Evolutionary conservation across 306 rosid species (phyloP), one percentile per base, ranked within the genome.

Genomic region (Elaeagnus macrophylla): DNA sequence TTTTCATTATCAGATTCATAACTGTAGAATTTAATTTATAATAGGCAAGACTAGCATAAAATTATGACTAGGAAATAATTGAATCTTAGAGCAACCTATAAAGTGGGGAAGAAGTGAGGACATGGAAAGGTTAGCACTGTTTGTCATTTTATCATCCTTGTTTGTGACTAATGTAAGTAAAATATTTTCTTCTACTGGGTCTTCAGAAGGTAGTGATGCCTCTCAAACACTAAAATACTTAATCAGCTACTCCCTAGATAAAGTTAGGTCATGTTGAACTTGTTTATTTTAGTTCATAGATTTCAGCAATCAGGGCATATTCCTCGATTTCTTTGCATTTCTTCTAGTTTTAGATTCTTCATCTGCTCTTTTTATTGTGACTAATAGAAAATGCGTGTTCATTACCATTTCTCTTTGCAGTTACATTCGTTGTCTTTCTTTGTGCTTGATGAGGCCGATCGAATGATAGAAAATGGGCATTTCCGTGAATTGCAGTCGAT

Each of bases 361-460:
- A 37, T 51, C 13, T 12, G 4, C 35, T 43, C 9, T 12, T 15
- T 53, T n/a, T 17, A 39, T 37, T 37, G 57, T 53, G 37, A 25
- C 37, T 59, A 59, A 52, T 25, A 18, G 66, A 20, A 55, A 40
- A 67, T 14, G 43, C n/a, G 69, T 40, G 16, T 72, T 60, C 63
- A 9, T 72, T 47, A 49, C 2, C 39, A 12, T 51, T 56, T 50
- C 64, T 57, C 62, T 73, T 75, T 82, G 75, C 85, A 91, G 99
- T 75, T 87, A 62, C 96, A 91, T 71, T 80, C 83, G 1, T 39
- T 91, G 84, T 91, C 96, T 56, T 91, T 87, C 69, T 87, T 91
- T 73, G 96, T 91, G 66, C 81, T 91, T 61, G 99, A 91, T 16
- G 99, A 91, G 81, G 99, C 99, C 68, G 96, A 91, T 79, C 83